Evolutionary conservation across 1,139 yeast species (phyloP), one percentile per base, ranked within the genome.

Genomic region (Protomyces macrosporus): DNA sequence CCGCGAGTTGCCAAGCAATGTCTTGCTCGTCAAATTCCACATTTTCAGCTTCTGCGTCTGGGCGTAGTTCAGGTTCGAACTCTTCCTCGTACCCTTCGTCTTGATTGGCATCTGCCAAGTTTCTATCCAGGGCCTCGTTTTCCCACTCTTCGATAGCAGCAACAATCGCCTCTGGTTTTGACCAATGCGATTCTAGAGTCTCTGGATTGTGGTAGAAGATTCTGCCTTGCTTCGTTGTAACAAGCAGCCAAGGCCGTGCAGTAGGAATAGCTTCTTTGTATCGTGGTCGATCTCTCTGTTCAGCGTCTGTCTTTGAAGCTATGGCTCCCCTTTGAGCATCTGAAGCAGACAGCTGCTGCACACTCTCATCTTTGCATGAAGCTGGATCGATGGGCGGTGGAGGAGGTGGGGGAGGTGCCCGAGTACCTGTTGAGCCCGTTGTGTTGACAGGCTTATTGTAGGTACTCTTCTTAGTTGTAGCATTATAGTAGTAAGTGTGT

Each of bases 171-270:
- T 75, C 78, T 0, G 76, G 75, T 1, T 81, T 75, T 34, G 68
- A 67, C 81, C 81, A 78, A 3, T 69, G 66, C 0, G 82, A 76
- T 58, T 70, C 68, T 6, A 68, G 68, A 0, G 77, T 72, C 3
- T 62, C 67, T 2, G 55, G 59, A 67, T 81, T 75, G 65, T 78
- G 74, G 54, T 77, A 81, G 70, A 79, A 82, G 68, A 81, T 78
- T 3, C 76, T 68, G 0, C 86, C 86, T 1, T 75, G 72, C 33
- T 72, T 72, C 12, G 80, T 75, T 32, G 82, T 75, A 0, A 82
- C 75, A 52, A 82, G 67, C 6, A 70, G 58, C 85, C 85, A 82
- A 2, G 73, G 71, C 33, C 67, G 67, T 30, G 65, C 66, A 7
- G 54, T 45, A 4, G 59, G 45, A 1, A 68, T 58, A 6, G 63